These are phyloP conservation scores for Bolboschoenoplectus hybrid DNA, from an alignment of 202 grass and related monocot genomes.

Conservation along the genomic window DNA sequence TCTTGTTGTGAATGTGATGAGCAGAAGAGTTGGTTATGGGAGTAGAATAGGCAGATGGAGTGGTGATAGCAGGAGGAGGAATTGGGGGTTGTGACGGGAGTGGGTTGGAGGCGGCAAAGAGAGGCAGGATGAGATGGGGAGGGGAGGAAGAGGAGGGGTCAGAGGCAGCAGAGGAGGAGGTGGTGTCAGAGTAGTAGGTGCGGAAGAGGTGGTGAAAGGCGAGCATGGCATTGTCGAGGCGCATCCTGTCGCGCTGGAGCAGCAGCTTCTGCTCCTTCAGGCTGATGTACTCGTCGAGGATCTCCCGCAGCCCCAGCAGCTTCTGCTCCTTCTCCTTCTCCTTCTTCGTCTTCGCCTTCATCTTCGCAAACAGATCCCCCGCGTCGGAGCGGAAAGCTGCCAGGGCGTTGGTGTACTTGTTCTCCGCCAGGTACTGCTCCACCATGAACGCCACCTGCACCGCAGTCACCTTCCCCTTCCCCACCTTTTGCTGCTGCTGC, in stretches of 20 bases:
- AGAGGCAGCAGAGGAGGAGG: constrained; percentile 3
- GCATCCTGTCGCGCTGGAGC: constrained; percentile 43
- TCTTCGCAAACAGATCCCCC: constrained; percentile 53
- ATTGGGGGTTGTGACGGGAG: too few species aligned
- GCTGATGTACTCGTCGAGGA: constrained; percentile 82
- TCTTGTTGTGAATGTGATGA: constrained; percentile 43
- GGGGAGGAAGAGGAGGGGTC: constrained; percentile 45
- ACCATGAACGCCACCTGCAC: constrained; percentile 90
- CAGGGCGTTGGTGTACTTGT: constrained; percentile 58
- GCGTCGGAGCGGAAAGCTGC: constrained; percentile 75
- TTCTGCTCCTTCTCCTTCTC: constrained; percentile 48
- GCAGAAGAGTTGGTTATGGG: constrained; percentile 33
- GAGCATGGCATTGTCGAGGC: constrained; percentile 59
- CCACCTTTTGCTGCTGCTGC: constrained; percentile 27
- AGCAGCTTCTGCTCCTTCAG: constrained; percentile 70
- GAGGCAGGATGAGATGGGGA: constrained; percentile 48
- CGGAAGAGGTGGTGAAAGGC: constrained; percentile 66
- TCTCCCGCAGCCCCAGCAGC: constrained; percentile 69
- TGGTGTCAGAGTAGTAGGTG: constrained; percentile 42
- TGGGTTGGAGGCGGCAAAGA: constrained; percentile 35
- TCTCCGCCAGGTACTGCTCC: constrained; percentile 80
- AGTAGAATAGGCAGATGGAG: constrained; percentile 5
- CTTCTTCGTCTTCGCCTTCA: constrained; percentile 32
- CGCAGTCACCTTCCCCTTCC: constrained; percentile 62
- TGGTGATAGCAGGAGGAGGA: constrained; percentile 13